Base-by-base conservation (phyloP, 495 filamentous ascomycete genomes). In the Bathelium albidoporum region DNA sequence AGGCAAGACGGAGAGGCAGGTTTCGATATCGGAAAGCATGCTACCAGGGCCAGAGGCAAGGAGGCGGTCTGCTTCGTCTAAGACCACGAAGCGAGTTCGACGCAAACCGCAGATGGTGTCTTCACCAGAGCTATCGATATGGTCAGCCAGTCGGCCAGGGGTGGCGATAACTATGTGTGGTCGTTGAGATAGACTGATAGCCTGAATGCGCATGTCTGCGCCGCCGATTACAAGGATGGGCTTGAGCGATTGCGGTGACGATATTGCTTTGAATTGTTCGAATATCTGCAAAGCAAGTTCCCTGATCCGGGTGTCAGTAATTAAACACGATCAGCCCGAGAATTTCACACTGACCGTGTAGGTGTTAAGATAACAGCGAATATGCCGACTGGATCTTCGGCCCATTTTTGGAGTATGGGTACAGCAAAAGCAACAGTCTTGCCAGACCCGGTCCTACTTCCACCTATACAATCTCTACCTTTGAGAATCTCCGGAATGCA, bases 381-480 rank as follows among this genome's bases (percentile, higher is more conserved):
- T 69, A 97, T 90, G 39, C 90, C 95, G 64, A 87, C 83, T 9
- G 94, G 94, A 79, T 98, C 92, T 73, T 88, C 80, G 2, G 94
- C 85, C 94, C 92, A 97, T 74, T 85, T 85, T 71, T 97, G 93
- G 59, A 97, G 77, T 58, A 98, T 94, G 18, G 94, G 94, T 10
- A 89, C 90, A 14, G 92, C 86, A 76, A 98, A 98, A 36, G 94
- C 92, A 45, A 96, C 85, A n/a, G 94, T 98, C 78, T 98, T 98
- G 72, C 94, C 94, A n/a, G 93, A 96, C 76, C 94, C 94, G 2
- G 94, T 98, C 62, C 89, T 81, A 68, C 90, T 95, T 20, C 91
- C 90, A 67, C 95, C 94, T 67, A 98, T 96, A 67, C 91, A 96
- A 75, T 97, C 90, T 66, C 87, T 82, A 1, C 94, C 94, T 70